Conservation (phyloP, 1,139 yeast species). For the Pichia sp. region DNA sequence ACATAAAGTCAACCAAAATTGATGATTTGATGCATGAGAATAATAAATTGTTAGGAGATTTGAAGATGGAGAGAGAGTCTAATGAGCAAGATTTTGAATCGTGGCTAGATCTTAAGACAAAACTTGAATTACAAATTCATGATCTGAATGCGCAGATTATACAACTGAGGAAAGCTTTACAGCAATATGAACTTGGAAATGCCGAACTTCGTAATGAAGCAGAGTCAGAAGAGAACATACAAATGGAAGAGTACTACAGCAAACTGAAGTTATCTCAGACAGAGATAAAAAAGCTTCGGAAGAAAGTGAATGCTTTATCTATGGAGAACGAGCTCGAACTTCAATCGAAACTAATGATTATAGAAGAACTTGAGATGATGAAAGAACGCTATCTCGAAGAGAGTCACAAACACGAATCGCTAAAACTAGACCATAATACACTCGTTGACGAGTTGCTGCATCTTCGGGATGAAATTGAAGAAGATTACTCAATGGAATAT, state of each 20-base stretch:
- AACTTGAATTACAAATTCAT: conserved; percentile 18
- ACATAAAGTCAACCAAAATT: conserved; percentile 20
- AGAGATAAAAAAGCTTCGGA: conserved; percentile 33
- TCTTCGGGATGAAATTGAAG: conserved; percentile 7
- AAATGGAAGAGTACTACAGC: background rate
- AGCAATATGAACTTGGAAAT: no score
- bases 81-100: conserved; percentile 25
- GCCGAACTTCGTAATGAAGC: no score
- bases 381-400: conserved; percentile 35
- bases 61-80: conserved; percentile 25
- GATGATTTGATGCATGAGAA: conserved; percentile 23
- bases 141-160: conserved; percentile 14
- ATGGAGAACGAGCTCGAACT: conserved; percentile 40
- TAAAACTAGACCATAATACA: conserved; percentile 24
- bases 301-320: conserved; percentile 39
- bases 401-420: conserved; percentile 20
- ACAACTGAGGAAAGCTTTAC: no score
- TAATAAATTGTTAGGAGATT: conserved; percentile 17
- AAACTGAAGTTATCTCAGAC: conserved; percentile 17
- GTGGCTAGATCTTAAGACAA: conserved; percentile 23
- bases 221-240: no score
- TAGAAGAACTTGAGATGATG: conserved; percentile 48
- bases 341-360: conserved; percentile 43
- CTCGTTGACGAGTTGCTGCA: conserved; percentile 16
- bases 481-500: background rate